phyloP scores from a whole-genome alignment of 768 basidiomycete genomes.

The Tylopilus felleus region DNA sequence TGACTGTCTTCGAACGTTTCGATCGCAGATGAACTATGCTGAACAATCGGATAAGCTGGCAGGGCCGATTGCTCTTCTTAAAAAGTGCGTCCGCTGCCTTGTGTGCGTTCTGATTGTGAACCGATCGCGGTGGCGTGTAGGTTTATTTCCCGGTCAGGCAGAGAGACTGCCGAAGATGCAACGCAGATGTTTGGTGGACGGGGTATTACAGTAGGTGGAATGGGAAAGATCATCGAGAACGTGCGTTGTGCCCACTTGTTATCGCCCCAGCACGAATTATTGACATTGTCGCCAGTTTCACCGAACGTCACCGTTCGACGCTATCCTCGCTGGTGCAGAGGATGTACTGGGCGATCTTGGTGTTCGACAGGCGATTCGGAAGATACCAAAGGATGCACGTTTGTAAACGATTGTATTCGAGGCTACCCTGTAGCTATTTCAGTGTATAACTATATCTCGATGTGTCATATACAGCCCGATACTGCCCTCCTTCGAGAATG shows the following conservation, averaged over 20 bases:
- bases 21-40: conserved; percentile 72
- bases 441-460: not conserved
- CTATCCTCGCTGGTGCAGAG: conserved; percentile 78
- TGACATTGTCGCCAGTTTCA: conserved; percentile 52
- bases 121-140: conserved; percentile 32
- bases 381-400: conserved; percentile 54
- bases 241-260: conserved; percentile 39
- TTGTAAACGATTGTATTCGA: conserved; percentile 29
- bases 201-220: conserved; percentile 80
- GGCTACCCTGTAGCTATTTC: not conserved
- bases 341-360: conserved; percentile 73
- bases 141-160: conserved; percentile 57
- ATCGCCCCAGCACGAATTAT: not conserved
- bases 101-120: not conserved
- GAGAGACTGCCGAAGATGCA: conserved; percentile 60
- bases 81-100: conserved; percentile 55
- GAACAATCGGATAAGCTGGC: conserved; percentile 85
- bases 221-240: conserved; percentile 83
- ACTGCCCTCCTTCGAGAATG: not conserved
- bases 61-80: conserved; percentile 84
- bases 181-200: conserved; percentile 89
- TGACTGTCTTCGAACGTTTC: not conserved
- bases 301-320: conserved; percentile 79
- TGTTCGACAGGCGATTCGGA: conserved; percentile 68
- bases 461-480: conserved; percentile 9